These are phyloP conservation scores for Berkeleyomyces rouxiae DNA, from an alignment of 2,329 filamentous ascomycete genomes.

Conservation along the genomic window DNA sequence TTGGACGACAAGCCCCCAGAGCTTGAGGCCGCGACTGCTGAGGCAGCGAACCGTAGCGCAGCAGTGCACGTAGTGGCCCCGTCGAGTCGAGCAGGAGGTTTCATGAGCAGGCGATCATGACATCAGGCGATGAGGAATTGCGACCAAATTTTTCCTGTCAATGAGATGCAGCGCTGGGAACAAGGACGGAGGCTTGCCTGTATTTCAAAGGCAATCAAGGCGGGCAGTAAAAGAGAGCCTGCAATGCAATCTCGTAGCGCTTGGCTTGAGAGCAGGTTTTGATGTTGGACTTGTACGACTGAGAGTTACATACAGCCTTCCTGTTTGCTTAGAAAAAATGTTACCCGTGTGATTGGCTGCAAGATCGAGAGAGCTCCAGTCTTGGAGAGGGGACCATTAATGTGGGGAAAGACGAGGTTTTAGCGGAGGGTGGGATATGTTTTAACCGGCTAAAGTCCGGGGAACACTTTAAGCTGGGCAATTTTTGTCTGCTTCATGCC, in stretches of 20 bases:
- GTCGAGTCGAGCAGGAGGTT: constrained; percentile 41
- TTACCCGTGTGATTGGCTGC: background rate
- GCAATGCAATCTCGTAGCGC: background rate
- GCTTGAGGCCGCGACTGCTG: background rate
- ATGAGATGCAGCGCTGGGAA: background rate
- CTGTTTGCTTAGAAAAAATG: background rate
- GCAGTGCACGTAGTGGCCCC: constrained; percentile 39
- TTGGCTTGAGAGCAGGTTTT: background rate
- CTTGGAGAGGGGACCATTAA: background rate
- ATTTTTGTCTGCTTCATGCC: background rate
- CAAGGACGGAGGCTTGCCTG: background rate
- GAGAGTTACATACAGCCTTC: background rate
- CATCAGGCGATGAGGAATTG: background rate
- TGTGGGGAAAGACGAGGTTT: background rate
- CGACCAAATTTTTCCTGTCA: background rate
- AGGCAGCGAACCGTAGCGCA: constrained; percentile 28
- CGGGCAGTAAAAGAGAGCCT: background rate
- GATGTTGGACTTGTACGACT: background rate
- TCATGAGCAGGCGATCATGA: constrained; percentile 31
- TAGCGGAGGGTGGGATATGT: background rate
- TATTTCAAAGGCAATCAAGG: background rate
- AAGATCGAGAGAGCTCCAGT: background rate
- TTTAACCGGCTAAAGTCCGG: background rate
- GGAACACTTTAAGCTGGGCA: background rate
- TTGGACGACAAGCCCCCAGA: background rate